Conservation (phyloP, 2,329 filamentous ascomycete genomes). For the Cordyceps fumosorosea region DNA sequence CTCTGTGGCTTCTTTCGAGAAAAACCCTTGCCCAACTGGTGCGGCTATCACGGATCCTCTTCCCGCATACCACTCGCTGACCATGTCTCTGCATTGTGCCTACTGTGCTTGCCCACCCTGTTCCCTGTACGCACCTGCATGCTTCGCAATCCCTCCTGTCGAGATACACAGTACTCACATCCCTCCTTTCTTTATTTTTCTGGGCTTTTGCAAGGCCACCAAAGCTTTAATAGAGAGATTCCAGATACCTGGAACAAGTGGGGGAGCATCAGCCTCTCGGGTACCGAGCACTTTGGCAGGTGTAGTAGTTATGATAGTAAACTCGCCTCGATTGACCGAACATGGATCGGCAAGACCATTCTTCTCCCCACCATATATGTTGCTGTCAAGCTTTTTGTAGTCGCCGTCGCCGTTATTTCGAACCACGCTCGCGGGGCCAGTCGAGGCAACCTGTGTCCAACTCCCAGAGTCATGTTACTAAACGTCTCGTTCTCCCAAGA, state of each 20-base stretch:
- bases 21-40: not conserved
- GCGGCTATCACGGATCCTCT: constrained; percentile 1
- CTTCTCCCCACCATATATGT: not conserved
- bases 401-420: not conserved
- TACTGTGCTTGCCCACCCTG: not conserved
- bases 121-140: constrained; percentile 2
- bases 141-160: not conserved
- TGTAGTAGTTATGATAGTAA: not conserved
- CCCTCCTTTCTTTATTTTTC: not conserved
- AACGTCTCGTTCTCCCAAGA: too few relatives aligned
- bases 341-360: not conserved
- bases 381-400: not conserved
- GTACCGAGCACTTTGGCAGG: not conserved
- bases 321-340: not conserved
- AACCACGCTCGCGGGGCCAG: not conserved
- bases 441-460: not conserved
- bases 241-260: not conserved
- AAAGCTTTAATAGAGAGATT: not conserved
- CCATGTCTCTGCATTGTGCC: not conserved
- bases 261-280: not conserved
- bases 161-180: not conserved
- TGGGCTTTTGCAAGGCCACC: not conserved
- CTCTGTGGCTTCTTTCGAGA: too few relatives aligned
- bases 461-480: not conserved
- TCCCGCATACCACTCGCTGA: not conserved